Evolutionary conservation across 176 grass and related monocot species (phyloP).

Genomic region (Avena eriantha): DNA sequence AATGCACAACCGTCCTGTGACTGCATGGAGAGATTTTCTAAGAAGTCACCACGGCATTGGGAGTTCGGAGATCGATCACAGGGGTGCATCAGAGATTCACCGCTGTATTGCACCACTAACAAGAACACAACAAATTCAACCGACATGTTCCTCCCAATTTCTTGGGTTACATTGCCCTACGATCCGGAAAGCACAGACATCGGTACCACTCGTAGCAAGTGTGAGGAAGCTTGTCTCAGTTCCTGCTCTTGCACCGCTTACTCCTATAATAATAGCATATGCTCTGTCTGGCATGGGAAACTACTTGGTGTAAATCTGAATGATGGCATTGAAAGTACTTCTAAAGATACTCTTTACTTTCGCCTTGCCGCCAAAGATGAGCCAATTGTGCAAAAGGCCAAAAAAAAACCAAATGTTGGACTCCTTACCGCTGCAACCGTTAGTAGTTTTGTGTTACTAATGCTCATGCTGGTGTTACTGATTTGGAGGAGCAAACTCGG

Average conservation of each 20-base stretch:
- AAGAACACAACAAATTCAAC: slow-evolving; percentile 31
- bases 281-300: slow-evolving; percentile 16
- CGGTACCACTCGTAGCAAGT: slow-evolving; percentile 18
- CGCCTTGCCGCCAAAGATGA: slow-evolving; percentile 51
- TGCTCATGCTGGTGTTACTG: neutral
- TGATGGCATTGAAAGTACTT: neutral
- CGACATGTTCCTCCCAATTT: slow-evolving; percentile 48
- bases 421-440: slow-evolving; percentile 15
- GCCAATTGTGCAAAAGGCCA: neutral
- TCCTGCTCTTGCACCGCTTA: neutral
- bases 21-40: slow-evolving; percentile 16
- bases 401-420: slow-evolving; percentile 23
- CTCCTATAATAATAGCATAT: neutral
- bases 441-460: slow-evolving; percentile 1
- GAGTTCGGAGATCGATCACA: slow-evolving; percentile 42
- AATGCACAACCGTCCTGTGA: neutral
- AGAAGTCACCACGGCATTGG: slow-evolving; percentile 16
- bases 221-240: slow-evolving; percentile 3
- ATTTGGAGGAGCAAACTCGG: neutral
- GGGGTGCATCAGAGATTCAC: slow-evolving; percentile 46
- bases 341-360: slow-evolving; percentile 51
- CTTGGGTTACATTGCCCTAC: slow-evolving; percentile 36
- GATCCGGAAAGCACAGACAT: slow-evolving; percentile 6
- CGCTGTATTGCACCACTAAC: slow-evolving; percentile 41
- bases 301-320: neutral